These are phyloP conservation scores for Lecanosticta acicola DNA, from an alignment of 2,329 filamentous ascomycete genomes.

Conservation along the genomic window DNA sequence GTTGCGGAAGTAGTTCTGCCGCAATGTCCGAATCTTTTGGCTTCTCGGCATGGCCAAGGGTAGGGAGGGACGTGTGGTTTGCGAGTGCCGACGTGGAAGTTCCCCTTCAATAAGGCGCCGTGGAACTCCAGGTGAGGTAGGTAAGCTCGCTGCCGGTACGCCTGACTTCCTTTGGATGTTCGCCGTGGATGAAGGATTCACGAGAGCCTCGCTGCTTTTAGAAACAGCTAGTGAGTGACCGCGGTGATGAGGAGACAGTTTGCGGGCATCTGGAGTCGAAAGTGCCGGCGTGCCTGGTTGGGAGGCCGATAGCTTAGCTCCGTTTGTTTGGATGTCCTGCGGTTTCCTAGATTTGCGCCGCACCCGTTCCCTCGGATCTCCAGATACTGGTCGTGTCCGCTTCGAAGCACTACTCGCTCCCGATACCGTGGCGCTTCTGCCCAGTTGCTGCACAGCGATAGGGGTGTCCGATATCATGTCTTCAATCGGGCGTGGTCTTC, in stretches of 20 bases:
- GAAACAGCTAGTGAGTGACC: conserved; percentile 34
- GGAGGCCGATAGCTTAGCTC: conserved; percentile 11
- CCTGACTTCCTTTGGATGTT: conserved; percentile 25
- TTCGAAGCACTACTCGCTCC: conserved; percentile 39
- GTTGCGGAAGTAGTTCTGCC: conserved; percentile 77
- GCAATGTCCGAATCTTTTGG: conserved; percentile 66
- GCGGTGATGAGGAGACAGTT: conserved; percentile 7
- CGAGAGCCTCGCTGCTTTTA: conserved; percentile 25
- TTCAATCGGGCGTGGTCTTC: conserved; percentile 62
- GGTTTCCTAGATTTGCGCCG: conserved; percentile 33
- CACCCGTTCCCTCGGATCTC: conserved; percentile 22
- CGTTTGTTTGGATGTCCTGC: conserved; percentile 26
- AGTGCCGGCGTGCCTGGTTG: conserved; percentile 16
- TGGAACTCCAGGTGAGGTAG: conserved; percentile 39
- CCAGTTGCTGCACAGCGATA: conserved; percentile 51
- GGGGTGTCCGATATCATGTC: conserved; percentile 57
- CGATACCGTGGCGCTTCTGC: conserved; percentile 65
- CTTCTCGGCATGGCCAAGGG: conserved; percentile 57
- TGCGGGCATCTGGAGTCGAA: conserved; percentile 4
- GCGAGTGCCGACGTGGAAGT: conserved; percentile 52
- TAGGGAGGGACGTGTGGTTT: conserved; percentile 49
- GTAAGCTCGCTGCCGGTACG: conserved; percentile 18
- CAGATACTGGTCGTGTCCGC: conserved; percentile 36
- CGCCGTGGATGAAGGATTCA: conserved; percentile 32
- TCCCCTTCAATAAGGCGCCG: conserved; percentile 31